Base-by-base conservation (phyloP, 2,329 filamentous ascomycete genomes). In the Fusarium sp. region DNA sequence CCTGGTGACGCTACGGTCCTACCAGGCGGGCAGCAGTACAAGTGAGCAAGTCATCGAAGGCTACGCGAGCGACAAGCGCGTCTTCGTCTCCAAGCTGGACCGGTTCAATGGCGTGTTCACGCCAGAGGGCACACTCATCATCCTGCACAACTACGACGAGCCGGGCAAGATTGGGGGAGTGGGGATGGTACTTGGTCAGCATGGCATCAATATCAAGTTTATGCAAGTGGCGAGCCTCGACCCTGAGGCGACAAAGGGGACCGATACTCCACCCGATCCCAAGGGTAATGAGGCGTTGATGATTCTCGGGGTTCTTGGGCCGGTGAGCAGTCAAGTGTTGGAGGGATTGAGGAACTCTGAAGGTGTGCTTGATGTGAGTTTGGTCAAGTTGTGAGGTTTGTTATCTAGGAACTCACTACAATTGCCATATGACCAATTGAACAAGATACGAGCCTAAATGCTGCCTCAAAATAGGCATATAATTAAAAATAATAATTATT, bases 121-220 rank as follows among this genome's bases (percentile, higher is more conserved):
- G 10, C 90, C 91, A 0, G 84, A 89, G 56, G 91, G 91, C 1
- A 91, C 86, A 0, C 73, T 94, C 55, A 79, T 93, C n/a, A 88
- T 94, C 56, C 84, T 92, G 68, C 85, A 92, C 70, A 94, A 94
- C 76, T 93, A 91, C 69, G 91, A 95, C 70, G 83, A 88, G 62
- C 90, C 90, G 0, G 91, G 91, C 10, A 93, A 93, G 79, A 94
- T 95, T 72, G 91, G 91, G 3, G 86, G 87, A 33, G 91, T 95
- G 3, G 91, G 91, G 1, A 87, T 82, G 54, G 81, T 87, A 47
- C 77, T 94, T 23, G 91, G 91, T 0, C 81, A 81, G 33, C 84
- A 89, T 33, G 86, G 85, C 0, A 86, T 95, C 48, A 95, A 95
- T 70, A 92, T 94, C 72, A 84, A 84, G 41, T 93, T 88, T 71